Evolutionary conservation across 805 yeast species (phyloP).

Genomic region (Kuraishia hungarica): DNA sequence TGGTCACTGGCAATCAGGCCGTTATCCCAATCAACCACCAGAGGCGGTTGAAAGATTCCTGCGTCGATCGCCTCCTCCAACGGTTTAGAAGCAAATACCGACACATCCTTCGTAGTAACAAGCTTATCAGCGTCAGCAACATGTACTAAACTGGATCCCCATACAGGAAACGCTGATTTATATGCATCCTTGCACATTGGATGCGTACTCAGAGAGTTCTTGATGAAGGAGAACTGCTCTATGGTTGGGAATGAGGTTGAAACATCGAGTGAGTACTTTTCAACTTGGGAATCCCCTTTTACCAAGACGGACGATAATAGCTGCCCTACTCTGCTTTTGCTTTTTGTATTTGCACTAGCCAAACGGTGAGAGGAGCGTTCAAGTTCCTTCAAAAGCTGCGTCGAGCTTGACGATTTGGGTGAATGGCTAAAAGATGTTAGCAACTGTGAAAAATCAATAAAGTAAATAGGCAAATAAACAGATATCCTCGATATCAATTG

Average conservation of each 20-base stretch:
- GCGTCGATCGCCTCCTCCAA: slow-evolving; percentile 12
- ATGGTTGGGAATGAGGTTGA: slow-evolving; percentile 14
- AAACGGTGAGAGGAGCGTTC: slow-evolving; percentile 5
- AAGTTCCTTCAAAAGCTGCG: slow-evolving; percentile 7
- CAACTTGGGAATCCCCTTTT: background rate
- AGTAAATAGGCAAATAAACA: no score
- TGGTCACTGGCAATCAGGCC: slow-evolving; percentile 43
- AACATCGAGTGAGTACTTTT: background rate
- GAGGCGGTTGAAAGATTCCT: slow-evolving; percentile 30
- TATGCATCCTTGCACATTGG: slow-evolving; percentile 20
- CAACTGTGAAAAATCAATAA: background rate
- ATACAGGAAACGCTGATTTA: slow-evolving; percentile 19
- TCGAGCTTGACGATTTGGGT: slow-evolving; percentile 13
- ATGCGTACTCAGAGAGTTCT: slow-evolving; percentile 15
- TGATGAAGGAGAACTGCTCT: slow-evolving; percentile 23
- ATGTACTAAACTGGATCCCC: slow-evolving; percentile 8
- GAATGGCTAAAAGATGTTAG: slow-evolving; percentile 11
- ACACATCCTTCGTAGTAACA: slow-evolving; percentile 3
- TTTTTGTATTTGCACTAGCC: background rate
- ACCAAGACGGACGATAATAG: background rate
- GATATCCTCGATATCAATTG: background rate
- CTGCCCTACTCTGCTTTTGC: background rate
- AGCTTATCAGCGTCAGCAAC: slow-evolving; percentile 10
- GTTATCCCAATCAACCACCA: slow-evolving; percentile 58
- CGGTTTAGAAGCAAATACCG: slow-evolving; percentile 5